Evolutionary conservation across 2,329 filamentous ascomycete species (phyloP).

Genomic region (Biscogniauxia marginata): DNA sequence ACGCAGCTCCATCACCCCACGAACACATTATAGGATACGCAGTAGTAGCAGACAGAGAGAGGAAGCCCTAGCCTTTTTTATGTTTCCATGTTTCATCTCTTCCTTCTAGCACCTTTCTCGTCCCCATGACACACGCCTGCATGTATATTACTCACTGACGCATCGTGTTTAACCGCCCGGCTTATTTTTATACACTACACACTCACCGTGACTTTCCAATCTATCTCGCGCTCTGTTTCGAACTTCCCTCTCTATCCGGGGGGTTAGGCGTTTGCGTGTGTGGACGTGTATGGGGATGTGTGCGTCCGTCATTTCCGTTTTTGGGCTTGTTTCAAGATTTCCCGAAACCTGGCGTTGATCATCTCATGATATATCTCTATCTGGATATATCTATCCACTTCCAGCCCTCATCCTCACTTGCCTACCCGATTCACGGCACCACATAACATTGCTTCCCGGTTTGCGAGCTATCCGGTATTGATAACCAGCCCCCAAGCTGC

Average conservation of each 20-base stretch:
- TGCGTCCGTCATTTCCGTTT: conserved; percentile 15
- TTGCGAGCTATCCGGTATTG: not conserved
- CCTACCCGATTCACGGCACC: conserved; percentile 13
- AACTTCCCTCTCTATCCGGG: not conserved
- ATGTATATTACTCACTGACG: not conserved
- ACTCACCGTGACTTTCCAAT: not conserved
- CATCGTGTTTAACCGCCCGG: conserved; percentile 16
- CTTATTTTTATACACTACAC: conserved; percentile 16
- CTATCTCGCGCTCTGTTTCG: not conserved
- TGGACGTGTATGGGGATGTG: not conserved
- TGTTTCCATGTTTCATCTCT: conserved; percentile 24
- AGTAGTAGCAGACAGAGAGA: too few relatives aligned
- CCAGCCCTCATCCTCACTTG: conserved; percentile 1
- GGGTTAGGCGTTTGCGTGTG: too few relatives aligned
- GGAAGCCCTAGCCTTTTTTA: conserved; percentile 12
- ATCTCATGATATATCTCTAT: conserved; percentile 4
- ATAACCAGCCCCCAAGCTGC: not conserved
- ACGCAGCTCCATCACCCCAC: conserved; percentile 10
- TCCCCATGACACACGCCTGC: conserved; percentile 2
- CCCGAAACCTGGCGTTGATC: not conserved
- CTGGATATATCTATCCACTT: conserved; percentile 20
- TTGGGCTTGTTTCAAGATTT: conserved; percentile 21
- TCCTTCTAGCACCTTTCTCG: conserved; percentile 13
- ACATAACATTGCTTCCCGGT: not conserved
- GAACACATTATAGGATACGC: conserved; percentile 13